Percentiles rank a stretch among this genome's conserved stretches.
These are phyloP conservation scores for Asterionellopsis glacialis DNA, from an alignment of 108 stramenopile species.

Conservation along the genomic window DNA sequence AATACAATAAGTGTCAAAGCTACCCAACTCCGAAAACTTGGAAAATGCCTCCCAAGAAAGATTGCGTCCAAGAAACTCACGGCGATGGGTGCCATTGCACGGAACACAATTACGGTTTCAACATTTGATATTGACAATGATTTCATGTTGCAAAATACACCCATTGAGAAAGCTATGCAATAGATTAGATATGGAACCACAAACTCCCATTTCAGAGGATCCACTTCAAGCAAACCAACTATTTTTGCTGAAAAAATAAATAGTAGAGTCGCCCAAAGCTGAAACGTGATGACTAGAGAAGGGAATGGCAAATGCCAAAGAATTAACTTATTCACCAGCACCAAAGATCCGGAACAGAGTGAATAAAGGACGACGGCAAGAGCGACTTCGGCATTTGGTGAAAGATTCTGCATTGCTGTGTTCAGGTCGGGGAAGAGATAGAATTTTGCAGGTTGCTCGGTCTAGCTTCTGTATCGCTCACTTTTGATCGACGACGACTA, in stretches of 20 bases:
- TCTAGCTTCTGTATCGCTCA: too few relatives aligned
- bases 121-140: slow-evolving; percentile 77
- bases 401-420: not conserved
- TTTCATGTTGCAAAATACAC: slow-evolving; percentile 85
- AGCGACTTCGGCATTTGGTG: slow-evolving; percentile 23
- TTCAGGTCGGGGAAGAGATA: too few relatives aligned
- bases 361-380: slow-evolving; percentile 65
- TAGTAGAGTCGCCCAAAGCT: slow-evolving; percentile 57
- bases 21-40: slow-evolving; percentile 55
- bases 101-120: slow-evolving; percentile 92
- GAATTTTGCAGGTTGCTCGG: too few relatives aligned
- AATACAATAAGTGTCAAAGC: slow-evolving; percentile 53
- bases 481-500: too few relatives aligned
- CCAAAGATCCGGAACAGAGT: slow-evolving; percentile 69
- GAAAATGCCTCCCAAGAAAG: slow-evolving; percentile 84
- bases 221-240: slow-evolving; percentile 43
- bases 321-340: slow-evolving; percentile 81
- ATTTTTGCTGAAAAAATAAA: slow-evolving; percentile 55
- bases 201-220: slow-evolving; percentile 60
- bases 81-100: slow-evolving; percentile 75
- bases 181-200: slow-evolving; percentile 77
- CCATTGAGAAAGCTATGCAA: slow-evolving; percentile 73
- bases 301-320: slow-evolving; percentile 72
- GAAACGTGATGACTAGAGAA: slow-evolving; percentile 65
- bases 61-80: slow-evolving; percentile 80